Base-by-base conservation (phyloP, 768 basidiomycete species). In the Multifurca ochricompacta region DNA sequence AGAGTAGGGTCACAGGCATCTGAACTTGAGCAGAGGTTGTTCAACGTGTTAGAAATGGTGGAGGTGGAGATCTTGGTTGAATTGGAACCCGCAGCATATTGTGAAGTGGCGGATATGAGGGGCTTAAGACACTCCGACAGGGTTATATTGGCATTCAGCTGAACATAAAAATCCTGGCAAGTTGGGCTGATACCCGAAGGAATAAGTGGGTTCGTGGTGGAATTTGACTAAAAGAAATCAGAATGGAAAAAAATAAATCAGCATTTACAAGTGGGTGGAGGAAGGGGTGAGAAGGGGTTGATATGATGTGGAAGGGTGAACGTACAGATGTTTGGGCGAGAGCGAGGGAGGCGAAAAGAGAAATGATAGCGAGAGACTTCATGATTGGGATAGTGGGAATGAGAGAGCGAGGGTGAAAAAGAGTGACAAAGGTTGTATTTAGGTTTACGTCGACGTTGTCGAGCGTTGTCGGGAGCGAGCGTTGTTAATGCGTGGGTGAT, bases 81-180 rank as follows among this genome's bases (percentile, higher is more conserved):
- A 66, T 67, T 74, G 52, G 63, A 63, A 46, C 73, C 71, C 2
- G 81, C 76, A 7, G 68, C 68, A 51, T 84, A 90, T 36, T 69
- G 66, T 19, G 76, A 60, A 27, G 86, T 80, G 9, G 85, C 80
- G 21, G 72, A 67, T 57, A 81, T 76, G 64, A 96, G 70, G 10
- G 82, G 66, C 0, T 63, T 63, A 19, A 87, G 78, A 77, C 92
- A 96, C 10, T 75, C 61, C 1, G 70, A 55, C 52, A 97, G 68
- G 43, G 54, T 64, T 2, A 73, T 18, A 70, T 95, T 77, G 39
- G 60, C 66, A 73, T 97, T 82, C 53, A 98, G 74, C 10, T 63
- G 56, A 3, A 54, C 69, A 60, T 93, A 75, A 74, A 81, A 95
- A 3, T 64, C 54, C 18, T 66, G 53, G 75, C 89, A 91, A 18